These are phyloP conservation scores for Macrocystidia cucumis DNA, from an alignment of 1,284 basidiomycete genomes.

Conservation along the genomic window DNA sequence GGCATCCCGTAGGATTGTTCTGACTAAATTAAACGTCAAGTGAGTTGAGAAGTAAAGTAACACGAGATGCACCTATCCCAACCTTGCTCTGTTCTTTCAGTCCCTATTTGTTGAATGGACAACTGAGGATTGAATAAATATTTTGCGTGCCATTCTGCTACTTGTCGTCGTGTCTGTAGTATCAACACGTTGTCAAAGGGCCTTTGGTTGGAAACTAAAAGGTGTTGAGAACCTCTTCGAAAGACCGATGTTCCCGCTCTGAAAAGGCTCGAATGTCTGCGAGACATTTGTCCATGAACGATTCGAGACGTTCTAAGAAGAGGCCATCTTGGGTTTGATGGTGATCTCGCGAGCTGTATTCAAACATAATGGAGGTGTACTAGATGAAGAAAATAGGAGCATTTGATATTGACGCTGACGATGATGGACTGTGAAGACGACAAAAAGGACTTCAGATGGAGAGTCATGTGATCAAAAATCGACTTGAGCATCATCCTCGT, in stretches of 20 bases:
- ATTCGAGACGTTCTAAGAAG: conserved; percentile 52
- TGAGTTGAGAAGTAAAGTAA: conserved; percentile 9
- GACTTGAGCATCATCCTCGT: conserved; percentile 12
- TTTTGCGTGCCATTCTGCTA: conserved; percentile 51
- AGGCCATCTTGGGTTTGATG: conserved; percentile 34
- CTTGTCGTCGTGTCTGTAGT: conserved; percentile 44
- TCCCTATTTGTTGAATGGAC: conserved; percentile 6
- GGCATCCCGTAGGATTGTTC: conserved; percentile 33
- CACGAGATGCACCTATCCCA: conserved; percentile 1
- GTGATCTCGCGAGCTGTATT: conserved; percentile 14
- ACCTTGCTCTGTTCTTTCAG: conserved; percentile 12
- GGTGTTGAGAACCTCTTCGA: conserved; percentile 61
- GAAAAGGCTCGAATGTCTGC: conserved; percentile 52
- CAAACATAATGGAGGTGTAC: conserved; percentile 15
- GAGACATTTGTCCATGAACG: conserved; percentile 49
- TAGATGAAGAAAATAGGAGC: neutral
- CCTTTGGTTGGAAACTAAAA: too few relatives aligned
- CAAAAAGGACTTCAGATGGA: too few relatives aligned
- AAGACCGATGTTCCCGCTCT: conserved; percentile 45
- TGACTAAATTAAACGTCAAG: conserved; percentile 24
- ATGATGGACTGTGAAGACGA: neutral
- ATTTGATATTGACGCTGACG: conserved; percentile 1
- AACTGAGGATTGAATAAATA: conserved; percentile 36
- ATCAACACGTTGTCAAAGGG: too few relatives aligned
- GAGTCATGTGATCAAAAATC: conserved; percentile 19